Base-by-base conservation (phyloP, 2,329 filamentous ascomycete species). In the Colletotrichum brevisporum region DNA sequence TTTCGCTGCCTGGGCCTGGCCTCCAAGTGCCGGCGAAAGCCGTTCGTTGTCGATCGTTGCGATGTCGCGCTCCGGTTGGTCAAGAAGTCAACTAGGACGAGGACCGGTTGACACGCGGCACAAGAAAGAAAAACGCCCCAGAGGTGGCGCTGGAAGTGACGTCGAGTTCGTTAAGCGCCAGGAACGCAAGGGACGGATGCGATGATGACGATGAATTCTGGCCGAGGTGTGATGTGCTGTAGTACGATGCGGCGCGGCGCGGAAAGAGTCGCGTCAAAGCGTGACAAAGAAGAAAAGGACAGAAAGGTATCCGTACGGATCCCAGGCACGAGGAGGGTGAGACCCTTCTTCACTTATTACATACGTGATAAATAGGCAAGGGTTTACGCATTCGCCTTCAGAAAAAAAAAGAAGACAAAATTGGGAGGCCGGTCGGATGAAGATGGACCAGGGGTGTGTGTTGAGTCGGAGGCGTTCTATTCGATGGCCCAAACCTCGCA, bases 171-270 rank as follows among this genome's bases (percentile, higher is more conserved):
- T 59, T 65, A 39, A 51, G 66, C 61, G 31, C 41, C 48, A 26
- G 55, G 39, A 68, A 65, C 66, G 61, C 54, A 59, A 69, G 62
- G 66, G 58, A 60, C 9, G 13, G 5, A n/a, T 16, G 9, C 36
- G 8, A 26, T 18, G 31, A 27, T 21, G 59, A n/a, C 50, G 31
- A 43, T 15, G 2, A n/a, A 43, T 43, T n/a, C 13, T 43, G 41
- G 6, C 13, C 15, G 15, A 15, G 4, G 41, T 43, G 2, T 4
- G 13, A 15, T 43, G 41, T 43, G 13, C 5, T 43, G 41, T 4
- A 6, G 41, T n/a, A 8, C 31, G 31, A 10, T 10, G 31, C 31
- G 27, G 27, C 27, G 27, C 27, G 31, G 31, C 31, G 31, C 31
- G 31, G 1, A 36, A 36, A 36, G 8, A 4, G 31, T 36, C 31